These are phyloP conservation scores for Penicillium manginii DNA, from an alignment of 495 filamentous ascomycete species.

Conservation along the genomic window DNA sequence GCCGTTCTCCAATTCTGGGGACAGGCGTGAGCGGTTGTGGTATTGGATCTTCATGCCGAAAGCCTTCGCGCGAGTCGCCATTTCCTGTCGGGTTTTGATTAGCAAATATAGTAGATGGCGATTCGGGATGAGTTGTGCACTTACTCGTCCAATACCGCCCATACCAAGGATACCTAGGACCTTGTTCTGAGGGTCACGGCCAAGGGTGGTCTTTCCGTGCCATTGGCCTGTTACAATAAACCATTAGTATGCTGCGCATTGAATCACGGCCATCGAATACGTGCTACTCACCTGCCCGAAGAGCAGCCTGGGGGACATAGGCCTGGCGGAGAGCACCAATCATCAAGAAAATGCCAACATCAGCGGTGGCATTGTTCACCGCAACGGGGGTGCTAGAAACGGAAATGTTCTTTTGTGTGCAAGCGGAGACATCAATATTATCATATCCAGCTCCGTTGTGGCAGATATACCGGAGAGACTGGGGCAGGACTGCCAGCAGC, in stretches of 20 bases:
- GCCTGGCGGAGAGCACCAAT: conserved; percentile 70
- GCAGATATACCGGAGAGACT: conserved; percentile 73
- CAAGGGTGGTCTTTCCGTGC: conserved; percentile 56
- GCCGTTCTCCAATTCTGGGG: conserved; percentile 54
- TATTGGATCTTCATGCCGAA: conserved; percentile 76
- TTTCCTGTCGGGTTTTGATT: conserved; percentile 47
- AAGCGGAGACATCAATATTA: conserved; percentile 74
- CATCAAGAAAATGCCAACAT: conserved; percentile 71
- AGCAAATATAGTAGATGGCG: neutral
- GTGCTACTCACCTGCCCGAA: conserved; percentile 58
- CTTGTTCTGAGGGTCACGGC: conserved; percentile 72
- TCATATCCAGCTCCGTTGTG: conserved; percentile 91
- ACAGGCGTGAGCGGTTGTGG: conserved; percentile 65
- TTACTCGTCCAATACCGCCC: conserved; percentile 74
- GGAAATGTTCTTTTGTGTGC: conserved; percentile 61
- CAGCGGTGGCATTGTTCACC: conserved; percentile 73
- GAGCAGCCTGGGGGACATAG: conserved; percentile 62
- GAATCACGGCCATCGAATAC: neutral
- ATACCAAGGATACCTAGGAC: conserved; percentile 81
- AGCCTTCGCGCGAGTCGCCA: conserved; percentile 68
- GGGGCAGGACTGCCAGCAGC: conserved; percentile 62
- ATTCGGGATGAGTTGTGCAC: neutral
- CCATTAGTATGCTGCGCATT: neutral
- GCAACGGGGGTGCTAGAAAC: conserved; percentile 71
- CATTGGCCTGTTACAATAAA: conserved; percentile 44